Conservation (phyloP, 1,139 yeast genomes). For the Scheffersomyces titani region DNA sequence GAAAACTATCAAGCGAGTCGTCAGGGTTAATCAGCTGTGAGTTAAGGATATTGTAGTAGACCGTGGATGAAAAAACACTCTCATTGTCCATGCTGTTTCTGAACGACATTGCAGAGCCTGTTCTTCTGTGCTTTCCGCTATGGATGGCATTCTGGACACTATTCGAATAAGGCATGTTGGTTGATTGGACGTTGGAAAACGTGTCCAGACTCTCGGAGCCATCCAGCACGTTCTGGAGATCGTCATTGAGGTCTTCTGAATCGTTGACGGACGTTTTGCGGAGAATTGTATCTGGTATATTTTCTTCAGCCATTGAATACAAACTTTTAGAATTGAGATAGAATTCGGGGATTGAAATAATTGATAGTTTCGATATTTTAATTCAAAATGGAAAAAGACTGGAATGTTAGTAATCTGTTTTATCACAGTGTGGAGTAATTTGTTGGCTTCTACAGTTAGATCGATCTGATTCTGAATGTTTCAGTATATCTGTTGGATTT, state of each 20-base stretch:
- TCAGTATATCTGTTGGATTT: not conserved
- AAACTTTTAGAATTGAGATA: not conserved
- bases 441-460: not conserved
- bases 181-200: not conserved
- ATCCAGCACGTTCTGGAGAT: conserved; percentile 33
- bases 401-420: not conserved
- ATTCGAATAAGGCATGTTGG: not conserved
- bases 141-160: not conserved
- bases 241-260: conserved; percentile 34
- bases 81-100: conserved; percentile 42
- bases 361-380: not conserved
- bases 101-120: conserved; percentile 26
- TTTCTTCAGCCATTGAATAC: conserved; percentile 1
- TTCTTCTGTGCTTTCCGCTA: conserved; percentile 10
- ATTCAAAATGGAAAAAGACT: not conserved
- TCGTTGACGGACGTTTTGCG: not conserved
- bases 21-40: conserved; percentile 12
- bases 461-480: not conserved
- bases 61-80: conserved; percentile 33
- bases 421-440: not conserved
- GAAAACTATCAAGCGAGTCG: conserved; percentile 1
- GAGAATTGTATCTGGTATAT: not conserved
- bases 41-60: conserved; percentile 28
- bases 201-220: conserved; percentile 19
- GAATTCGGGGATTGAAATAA: too few relatives aligned